phyloP scores from a whole-genome alignment of 1,139 yeast species.

The Debaryomycetaceae sp. region DNA sequence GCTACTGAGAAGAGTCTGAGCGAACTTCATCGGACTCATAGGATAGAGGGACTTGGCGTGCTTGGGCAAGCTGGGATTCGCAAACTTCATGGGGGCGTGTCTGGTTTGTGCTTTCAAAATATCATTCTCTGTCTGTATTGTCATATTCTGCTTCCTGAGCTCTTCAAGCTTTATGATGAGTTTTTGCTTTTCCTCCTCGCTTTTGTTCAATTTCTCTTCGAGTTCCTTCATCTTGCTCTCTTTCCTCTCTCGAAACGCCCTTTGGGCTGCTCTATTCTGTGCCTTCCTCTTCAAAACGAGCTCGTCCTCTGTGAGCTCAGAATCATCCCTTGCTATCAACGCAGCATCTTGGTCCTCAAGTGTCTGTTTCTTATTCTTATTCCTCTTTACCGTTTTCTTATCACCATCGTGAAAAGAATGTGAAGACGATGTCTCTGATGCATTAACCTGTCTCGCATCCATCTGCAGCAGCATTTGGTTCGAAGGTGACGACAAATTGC shows the following conservation, averaged over 20 bases:
- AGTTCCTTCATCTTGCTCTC: constrained; percentile 70
- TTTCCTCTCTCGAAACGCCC: constrained; percentile 85
- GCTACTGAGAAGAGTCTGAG: constrained; percentile 9
- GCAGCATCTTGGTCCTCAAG: constrained; percentile 38
- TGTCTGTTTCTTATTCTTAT: constrained; percentile 22
- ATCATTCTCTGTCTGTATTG: constrained; percentile 60
- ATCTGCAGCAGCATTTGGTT: constrained; percentile 4
- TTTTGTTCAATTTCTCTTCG: constrained; percentile 53
- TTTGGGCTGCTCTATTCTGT: constrained; percentile 85
- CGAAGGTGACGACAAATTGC: constrained; percentile 16
- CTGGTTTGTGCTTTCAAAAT: constrained; percentile 18
- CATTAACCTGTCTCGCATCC: not conserved
- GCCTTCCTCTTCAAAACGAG: constrained; percentile 61
- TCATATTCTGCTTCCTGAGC: constrained; percentile 50
- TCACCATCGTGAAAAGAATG: constrained; percentile 1
- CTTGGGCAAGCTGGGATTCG: not conserved
- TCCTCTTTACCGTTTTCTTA: constrained; percentile 3
- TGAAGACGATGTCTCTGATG: not conserved
- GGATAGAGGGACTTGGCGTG: constrained; percentile 32
- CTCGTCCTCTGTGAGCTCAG: constrained; percentile 46
- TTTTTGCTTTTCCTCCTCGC: constrained; percentile 56
- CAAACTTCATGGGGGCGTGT: not conserved
- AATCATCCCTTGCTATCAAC: constrained; percentile 37
- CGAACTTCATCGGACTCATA: constrained; percentile 31
- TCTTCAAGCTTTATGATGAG: constrained; percentile 53